Base-by-base conservation (phyloP, 352 stramenopile genomes). In the Phytopythium chamaehyphon region DNA sequence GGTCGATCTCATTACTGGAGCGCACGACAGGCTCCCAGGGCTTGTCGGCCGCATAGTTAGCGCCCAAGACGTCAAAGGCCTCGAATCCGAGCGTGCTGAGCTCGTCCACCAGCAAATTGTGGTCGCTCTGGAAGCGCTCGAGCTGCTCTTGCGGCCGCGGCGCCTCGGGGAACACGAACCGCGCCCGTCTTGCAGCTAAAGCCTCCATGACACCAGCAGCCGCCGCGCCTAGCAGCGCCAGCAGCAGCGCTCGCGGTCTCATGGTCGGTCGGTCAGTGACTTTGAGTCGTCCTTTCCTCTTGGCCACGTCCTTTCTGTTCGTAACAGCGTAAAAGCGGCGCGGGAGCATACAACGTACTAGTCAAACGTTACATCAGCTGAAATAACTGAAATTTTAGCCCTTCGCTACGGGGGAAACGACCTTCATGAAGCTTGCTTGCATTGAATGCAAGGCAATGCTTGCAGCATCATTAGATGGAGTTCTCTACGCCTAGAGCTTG, bases 81-180 rank as follows among this genome's bases (percentile, higher is more conserved):
- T 71, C 55, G 50, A 91, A 69, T 24, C 77, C 77, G 10, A 88
- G 62, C 40, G 62, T 45, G 43, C 73, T 59, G 26, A 91, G 60
- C 63, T 82, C 63, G 39, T 78, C 54, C 33, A 74, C 45, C 44
- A 88, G 66, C 43, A 76, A 62, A 22, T 69, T 56, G 40, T 83
- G 62, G 42, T 71, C 57, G 36, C 55, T 56, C 60, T 83, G 66
- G 45, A 78, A 54, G 28, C 69, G 47, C 42, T 86, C 67, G 40
- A 75, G 64, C 26, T 70, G 56, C 38, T 83, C 61, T 42, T 69
- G 48, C 33, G 57, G 46, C 42, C 61, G 37, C 55, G 59, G 57
- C 28, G 61, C 55, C 53, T 91, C 76, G 9, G 75, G 71, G 8
- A 87, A 31, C 54, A 74, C 85, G 55, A 71, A 86, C 3, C 59